Percentiles rank a stretch among this genome's conserved stretches.
Evolutionary conservation across 2,329 filamentous ascomycete genomes (phyloP).

Genomic region (Cercospora citrullina): DNA sequence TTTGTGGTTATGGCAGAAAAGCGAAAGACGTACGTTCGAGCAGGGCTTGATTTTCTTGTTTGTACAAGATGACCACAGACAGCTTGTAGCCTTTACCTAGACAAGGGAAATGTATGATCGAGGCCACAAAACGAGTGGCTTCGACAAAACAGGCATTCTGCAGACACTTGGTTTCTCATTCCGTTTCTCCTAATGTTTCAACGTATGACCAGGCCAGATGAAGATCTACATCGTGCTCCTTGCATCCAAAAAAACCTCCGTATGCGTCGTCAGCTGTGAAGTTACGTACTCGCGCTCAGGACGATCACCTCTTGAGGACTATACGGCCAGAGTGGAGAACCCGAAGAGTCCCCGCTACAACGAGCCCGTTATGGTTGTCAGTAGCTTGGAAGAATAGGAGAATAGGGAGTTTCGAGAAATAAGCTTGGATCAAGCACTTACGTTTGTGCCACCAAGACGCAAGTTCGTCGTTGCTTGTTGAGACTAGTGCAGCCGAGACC

Average conservation of each 20-base stretch:
- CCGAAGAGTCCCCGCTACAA: background rate
- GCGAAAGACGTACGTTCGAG: no score
- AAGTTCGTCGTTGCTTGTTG: conserved; percentile 1
- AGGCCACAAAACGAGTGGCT: background rate
- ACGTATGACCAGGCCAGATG: background rate
- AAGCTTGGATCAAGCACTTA: conserved; percentile 1
- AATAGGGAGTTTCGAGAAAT: background rate
- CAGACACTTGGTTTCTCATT: background rate
- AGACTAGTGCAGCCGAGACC: background rate
- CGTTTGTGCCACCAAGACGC: background rate
- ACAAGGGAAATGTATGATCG: background rate
- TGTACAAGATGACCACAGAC: background rate
- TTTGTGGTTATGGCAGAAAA: background rate
- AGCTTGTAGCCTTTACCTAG: background rate
- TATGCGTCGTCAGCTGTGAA: background rate
- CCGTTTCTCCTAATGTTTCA: background rate
- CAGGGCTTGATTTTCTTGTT: background rate
- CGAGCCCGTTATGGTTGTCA: background rate
- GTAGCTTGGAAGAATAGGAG: background rate
- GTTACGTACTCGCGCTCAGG: background rate
- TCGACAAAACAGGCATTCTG: background rate
- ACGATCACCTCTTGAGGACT: background rate
- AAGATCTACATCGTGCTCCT: background rate
- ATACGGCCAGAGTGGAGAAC: background rate
- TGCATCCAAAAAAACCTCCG: background rate